Percentiles rank a stretch among this genome's conserved stretches.
Evolutionary conservation across 2,329 filamentous ascomycete species (phyloP).

Genomic region (Aotearoamyces nothofagi): DNA sequence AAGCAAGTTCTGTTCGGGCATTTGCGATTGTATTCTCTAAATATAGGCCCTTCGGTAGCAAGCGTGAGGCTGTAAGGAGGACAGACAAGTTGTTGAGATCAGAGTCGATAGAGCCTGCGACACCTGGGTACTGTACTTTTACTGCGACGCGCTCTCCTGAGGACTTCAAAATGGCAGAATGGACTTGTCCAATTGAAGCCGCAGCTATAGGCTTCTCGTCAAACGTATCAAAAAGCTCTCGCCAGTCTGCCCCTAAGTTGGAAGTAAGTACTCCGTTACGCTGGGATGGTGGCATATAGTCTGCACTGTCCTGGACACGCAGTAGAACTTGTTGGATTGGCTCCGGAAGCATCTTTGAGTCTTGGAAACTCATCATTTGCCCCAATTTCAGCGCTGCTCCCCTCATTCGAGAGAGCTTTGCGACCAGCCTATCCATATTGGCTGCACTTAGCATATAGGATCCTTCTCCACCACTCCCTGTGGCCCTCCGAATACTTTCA

Average conservation of each 20-base stretch:
- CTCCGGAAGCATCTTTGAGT: slow-evolving; percentile 82
- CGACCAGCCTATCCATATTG: slow-evolving; percentile 87
- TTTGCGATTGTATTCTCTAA: slow-evolving; percentile 97
- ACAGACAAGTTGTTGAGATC: slow-evolving; percentile 89
- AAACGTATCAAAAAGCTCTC: slow-evolving; percentile 68
- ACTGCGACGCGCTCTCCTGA: slow-evolving; percentile 71
- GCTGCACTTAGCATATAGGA: slow-evolving; percentile 76
- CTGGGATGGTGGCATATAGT: slow-evolving; percentile 95
- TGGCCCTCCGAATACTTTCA: slow-evolving; percentile 67
- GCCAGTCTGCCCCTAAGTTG: slow-evolving; percentile 76
- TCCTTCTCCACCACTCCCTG: slow-evolving; percentile 52
- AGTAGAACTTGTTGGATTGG: slow-evolving; percentile 82
- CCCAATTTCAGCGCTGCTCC: slow-evolving; percentile 94
- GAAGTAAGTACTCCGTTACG: slow-evolving; percentile 66
- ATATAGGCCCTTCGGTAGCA: slow-evolving; percentile 83
- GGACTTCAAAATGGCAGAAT: slow-evolving; percentile 65
- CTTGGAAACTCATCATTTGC: slow-evolving; percentile 97
- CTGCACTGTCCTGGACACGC: slow-evolving; percentile 86
- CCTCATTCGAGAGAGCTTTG: slow-evolving; percentile 89
- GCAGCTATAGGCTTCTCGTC: slow-evolving; percentile 88
- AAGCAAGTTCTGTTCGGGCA: slow-evolving; percentile 76
- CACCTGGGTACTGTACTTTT: slow-evolving; percentile 95
- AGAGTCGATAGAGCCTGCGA: slow-evolving; percentile 89
- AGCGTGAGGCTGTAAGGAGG: slow-evolving; percentile 75
- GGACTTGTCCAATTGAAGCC: slow-evolving; percentile 93